Percentiles rank a stretch among this genome's conserved stretches.
These are phyloP conservation scores for Scleroderma citrinum DNA, from an alignment of 768 basidiomycete species.

Conservation along the genomic window DNA sequence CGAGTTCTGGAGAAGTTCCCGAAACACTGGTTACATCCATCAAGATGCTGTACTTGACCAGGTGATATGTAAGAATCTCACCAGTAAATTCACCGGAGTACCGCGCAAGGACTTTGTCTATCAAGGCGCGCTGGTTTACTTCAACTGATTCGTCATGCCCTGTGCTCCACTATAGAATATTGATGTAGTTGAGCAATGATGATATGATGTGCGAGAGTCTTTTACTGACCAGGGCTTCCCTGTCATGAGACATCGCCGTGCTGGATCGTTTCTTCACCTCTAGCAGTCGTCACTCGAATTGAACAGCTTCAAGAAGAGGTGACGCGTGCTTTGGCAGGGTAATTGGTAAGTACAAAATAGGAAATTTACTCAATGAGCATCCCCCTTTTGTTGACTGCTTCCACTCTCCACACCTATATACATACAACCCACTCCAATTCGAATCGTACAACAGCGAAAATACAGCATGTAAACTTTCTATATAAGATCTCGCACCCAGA, in stretches of 20 bases:
- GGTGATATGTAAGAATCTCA: slow-evolving; percentile 16
- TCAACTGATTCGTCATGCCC: slow-evolving; percentile 80
- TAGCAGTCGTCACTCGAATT: too few species aligned
- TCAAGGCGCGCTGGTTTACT: slow-evolving; percentile 93
- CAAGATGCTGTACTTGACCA: not conserved
- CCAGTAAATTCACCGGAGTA: slow-evolving; percentile 94
- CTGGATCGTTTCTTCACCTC: not conserved
- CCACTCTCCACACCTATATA: too few species aligned
- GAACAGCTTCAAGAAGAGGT: too few species aligned
- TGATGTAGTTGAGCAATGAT: not conserved
- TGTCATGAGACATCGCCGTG: slow-evolving; percentile 23
- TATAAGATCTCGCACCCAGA: too few species aligned
- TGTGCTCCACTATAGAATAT: slow-evolving; percentile 37
- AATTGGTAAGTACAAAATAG: too few species aligned
- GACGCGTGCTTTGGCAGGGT: too few species aligned
- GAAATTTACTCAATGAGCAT: too few species aligned
- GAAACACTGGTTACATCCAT: slow-evolving; percentile 37
- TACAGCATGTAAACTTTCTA: too few species aligned
- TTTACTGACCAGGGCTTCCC: slow-evolving; percentile 19
- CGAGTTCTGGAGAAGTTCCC: slow-evolving; percentile 93
- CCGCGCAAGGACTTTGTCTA: slow-evolving; percentile 93
- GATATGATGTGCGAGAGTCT: not conserved
- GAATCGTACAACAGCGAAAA: too few species aligned
- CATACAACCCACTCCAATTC: too few species aligned
- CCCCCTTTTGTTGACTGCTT: too few species aligned